Conservation (phyloP, 2,329 filamentous ascomycete genomes). For the Arthroderma sp. region DNA sequence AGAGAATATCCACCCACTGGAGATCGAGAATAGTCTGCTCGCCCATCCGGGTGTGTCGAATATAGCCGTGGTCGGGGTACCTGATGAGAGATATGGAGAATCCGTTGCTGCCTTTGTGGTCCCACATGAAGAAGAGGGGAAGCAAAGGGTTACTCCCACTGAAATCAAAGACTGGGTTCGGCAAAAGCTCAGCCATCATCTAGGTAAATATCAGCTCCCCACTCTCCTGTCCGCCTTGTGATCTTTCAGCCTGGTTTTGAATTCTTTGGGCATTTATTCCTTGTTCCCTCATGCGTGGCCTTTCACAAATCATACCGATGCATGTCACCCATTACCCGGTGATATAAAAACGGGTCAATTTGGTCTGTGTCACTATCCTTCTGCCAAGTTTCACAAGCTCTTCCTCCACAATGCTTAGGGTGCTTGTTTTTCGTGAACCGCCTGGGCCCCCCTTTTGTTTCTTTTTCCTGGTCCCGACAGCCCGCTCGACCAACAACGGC, state of each 20-base stretch:
- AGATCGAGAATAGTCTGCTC: constrained; percentile 80
- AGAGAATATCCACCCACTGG: constrained; percentile 90
- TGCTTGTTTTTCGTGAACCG: constrained; percentile 11
- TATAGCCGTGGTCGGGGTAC: constrained; percentile 69
- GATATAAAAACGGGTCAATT: too few relatives aligned
- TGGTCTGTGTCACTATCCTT: too few relatives aligned
- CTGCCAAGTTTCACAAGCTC: neutral
- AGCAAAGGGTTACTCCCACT: constrained; percentile 37
- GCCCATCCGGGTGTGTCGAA: constrained; percentile 58
- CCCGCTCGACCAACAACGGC: too few relatives aligned
- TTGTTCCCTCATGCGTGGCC: too few relatives aligned
- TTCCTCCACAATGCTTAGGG: constrained; percentile 4
- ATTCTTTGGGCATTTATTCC: too few relatives aligned
- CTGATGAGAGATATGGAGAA: constrained; percentile 74
- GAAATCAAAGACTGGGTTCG: constrained; percentile 61
- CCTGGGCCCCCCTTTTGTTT: neutral
- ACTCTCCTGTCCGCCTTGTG: too few relatives aligned
- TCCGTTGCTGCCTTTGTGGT: constrained; percentile 74
- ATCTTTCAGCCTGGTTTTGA: too few relatives aligned
- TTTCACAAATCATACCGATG: too few relatives aligned
- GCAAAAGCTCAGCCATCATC: constrained; percentile 55
- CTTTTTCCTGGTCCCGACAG: constrained; percentile 2
- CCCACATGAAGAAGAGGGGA: constrained; percentile 28
- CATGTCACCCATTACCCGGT: too few relatives aligned
- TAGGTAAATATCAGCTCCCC: constrained; percentile 32